Percentiles rank a stretch among this genome's conserved stretches.
These are phyloP conservation scores for Populus tremula DNA, from an alignment of 345 rosid species.

Conservation along the genomic window DNA sequence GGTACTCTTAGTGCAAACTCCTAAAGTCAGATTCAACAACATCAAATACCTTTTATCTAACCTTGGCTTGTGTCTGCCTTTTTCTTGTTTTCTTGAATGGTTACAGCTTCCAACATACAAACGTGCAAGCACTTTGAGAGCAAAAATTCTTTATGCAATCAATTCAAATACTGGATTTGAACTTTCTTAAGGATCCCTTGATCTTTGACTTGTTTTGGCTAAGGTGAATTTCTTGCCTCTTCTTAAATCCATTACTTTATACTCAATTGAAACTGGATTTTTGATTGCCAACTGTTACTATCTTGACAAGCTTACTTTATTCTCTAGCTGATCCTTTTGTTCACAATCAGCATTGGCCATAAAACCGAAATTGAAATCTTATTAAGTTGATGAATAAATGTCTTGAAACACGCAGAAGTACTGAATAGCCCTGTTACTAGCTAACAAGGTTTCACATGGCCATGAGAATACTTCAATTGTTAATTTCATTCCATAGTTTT, in stretches of 20 bases:
- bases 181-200: constrained; percentile 59
- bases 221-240: constrained; percentile 13
- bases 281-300: not conserved
- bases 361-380: constrained; percentile 1
- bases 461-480: constrained; percentile 1
- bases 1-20: constrained; percentile 36
- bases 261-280: not conserved
- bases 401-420: not conserved
- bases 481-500: too few relatives aligned
- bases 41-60: not conserved
- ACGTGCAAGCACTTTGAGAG: constrained; percentile 81
- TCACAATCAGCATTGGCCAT: too few relatives aligned
- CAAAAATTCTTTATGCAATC: constrained; percentile 90
- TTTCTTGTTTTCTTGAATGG: constrained; percentile 27
- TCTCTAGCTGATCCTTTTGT: too few relatives aligned
- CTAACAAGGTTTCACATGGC: constrained; percentile 1
- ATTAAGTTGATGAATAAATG: constrained; percentile 2
- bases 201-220: not conserved
- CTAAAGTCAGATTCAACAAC: not conserved
- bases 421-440: not conserved
- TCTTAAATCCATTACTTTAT: not conserved
- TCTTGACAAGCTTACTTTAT: too few relatives aligned
- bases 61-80: not conserved
- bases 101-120: constrained; percentile 93
- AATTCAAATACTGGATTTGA: constrained; percentile 94